These are phyloP conservation scores for Glycine latifolia DNA, from an alignment of 306 rosid species.

Conservation along the genomic window DNA sequence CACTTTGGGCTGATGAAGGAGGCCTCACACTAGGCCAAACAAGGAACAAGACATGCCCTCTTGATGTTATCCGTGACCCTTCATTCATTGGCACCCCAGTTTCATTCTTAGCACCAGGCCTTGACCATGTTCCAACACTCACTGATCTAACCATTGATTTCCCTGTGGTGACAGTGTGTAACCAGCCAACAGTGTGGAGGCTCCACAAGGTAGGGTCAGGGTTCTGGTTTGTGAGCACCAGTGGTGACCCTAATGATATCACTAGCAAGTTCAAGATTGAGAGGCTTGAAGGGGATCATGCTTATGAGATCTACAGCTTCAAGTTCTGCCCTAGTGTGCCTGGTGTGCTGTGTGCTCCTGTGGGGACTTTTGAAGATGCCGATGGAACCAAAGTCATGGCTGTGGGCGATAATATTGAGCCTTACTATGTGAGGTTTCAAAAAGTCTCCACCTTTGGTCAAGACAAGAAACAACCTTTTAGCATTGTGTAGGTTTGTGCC, in stretches of 20 bases:
- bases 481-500: slow-evolving; percentile 4
- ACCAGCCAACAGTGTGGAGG: slow-evolving; percentile 45
- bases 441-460: neutral
- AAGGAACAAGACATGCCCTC: slow-evolving; percentile 49
- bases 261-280: slow-evolving; percentile 51
- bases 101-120: slow-evolving; percentile 4
- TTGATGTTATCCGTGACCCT: slow-evolving; percentile 47
- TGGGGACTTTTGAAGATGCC: slow-evolving; percentile 41
- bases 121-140: slow-evolving; percentile 23
- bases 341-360: slow-evolving; percentile 51
- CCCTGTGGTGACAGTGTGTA: slow-evolving; percentile 5
- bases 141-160: slow-evolving; percentile 46
- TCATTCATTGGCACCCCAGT: slow-evolving; percentile 20
- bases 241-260: slow-evolving; percentile 17
- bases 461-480: slow-evolving; percentile 10
- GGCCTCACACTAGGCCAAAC: slow-evolving; percentile 39
- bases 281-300: slow-evolving; percentile 50
- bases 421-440: slow-evolving; percentile 52
- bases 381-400: slow-evolving; percentile 54
- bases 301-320: slow-evolving; percentile 52
- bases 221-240: slow-evolving; percentile 47
- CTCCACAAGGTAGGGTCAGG: slow-evolving; percentile 42
- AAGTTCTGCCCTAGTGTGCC: slow-evolving; percentile 47
- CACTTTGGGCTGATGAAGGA: slow-evolving; percentile 48
- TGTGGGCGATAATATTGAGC: slow-evolving; percentile 40